Conservation (phyloP, 83 land plant species). For the Picea engelmannii region DNA sequence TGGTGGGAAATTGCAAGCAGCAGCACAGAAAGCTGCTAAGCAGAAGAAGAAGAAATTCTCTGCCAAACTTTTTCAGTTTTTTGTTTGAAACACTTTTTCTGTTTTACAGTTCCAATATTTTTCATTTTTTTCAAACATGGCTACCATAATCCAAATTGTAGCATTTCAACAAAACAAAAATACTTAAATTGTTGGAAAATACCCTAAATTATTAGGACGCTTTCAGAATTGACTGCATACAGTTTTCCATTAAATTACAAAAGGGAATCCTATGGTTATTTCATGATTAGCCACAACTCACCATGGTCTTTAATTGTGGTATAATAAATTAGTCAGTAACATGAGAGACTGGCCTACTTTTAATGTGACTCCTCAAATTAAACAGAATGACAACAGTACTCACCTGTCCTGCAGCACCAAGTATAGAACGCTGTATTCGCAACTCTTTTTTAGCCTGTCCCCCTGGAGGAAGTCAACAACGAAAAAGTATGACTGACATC, state of each 20-base stretch:
- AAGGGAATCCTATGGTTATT: background rate
- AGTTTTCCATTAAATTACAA: background rate
- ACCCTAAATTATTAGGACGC: background rate
- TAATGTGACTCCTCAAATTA: background rate
- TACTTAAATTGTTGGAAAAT: background rate
- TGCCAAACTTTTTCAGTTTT: too few species aligned
- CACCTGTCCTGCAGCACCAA: slow-evolving; percentile 83
- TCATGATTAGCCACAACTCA: background rate
- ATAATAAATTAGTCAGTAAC: too few species aligned
- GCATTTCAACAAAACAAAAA: background rate
- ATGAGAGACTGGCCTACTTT: background rate
- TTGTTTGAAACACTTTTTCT: too few species aligned
- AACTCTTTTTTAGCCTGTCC: slow-evolving; percentile 72
- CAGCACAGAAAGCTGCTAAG: too few species aligned
- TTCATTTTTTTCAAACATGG: background rate
- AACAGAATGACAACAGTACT: slow-evolving; percentile 1
- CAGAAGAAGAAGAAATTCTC: too few species aligned
- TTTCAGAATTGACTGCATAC: background rate
- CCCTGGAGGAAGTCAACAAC: slow-evolving; percentile 29
- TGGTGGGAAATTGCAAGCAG: too few species aligned
- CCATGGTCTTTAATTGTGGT: too few species aligned
- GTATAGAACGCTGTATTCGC: slow-evolving; percentile 65
- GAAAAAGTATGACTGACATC: background rate
- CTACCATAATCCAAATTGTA: background rate
- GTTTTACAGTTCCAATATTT: too few species aligned